Base-by-base conservation (phyloP, 148 eudicot genomes). In the Rhododendron simsii region DNA sequence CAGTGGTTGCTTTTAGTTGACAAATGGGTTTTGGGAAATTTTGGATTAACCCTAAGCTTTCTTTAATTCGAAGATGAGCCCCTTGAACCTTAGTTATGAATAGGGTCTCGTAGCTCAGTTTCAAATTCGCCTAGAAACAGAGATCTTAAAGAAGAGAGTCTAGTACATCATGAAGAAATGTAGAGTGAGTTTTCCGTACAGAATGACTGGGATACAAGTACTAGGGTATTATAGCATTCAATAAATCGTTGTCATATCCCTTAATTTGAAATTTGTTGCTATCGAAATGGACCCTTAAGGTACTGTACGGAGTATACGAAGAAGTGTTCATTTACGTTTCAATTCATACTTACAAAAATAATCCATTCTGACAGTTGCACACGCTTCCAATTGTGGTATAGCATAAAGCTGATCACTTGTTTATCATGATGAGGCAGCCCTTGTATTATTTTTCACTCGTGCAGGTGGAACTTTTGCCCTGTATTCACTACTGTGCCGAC, bases 381-480 rank as follows among this genome's bases (percentile, higher is more conserved):
- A 67, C 14, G 14, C 15, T 67, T 67, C 74, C 30, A 67, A 11
- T 67, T 26, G 35, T 67, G 33, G 74, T 67, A 26, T 67, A 26
- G 74, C 74, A 67, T 67, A 67, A 9, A 9, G 35, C 16, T 67
- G 33, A 63, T 28, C 33, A 67, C 14, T 67, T 67, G 74, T 26
- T 67, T 26, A 28, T 28, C 30, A 26, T 65, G 73, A n/a, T 65
- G 73, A 65, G 73, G 47, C 33, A 69, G 73, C 35, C 35, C 61
- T 20, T 2, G 28, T 26, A 7, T 67, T 20, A 77, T 77, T 74
- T 55, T 78, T 77, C 77, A 18, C 39, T 55, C 41, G 33, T 87
- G 81, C 90, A 96, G 99, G 99, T 79, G 99, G 99, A 80, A 95
- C 98, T 51, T 95, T 97, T 92, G 99, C 98, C 83, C 96, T 97